A percentile compares a stretch with the other conserved stretches of the same genome.
phyloP scores from a whole-genome alignment of 352 stramenopile species.

The Globisporangium mamillatum region DNA sequence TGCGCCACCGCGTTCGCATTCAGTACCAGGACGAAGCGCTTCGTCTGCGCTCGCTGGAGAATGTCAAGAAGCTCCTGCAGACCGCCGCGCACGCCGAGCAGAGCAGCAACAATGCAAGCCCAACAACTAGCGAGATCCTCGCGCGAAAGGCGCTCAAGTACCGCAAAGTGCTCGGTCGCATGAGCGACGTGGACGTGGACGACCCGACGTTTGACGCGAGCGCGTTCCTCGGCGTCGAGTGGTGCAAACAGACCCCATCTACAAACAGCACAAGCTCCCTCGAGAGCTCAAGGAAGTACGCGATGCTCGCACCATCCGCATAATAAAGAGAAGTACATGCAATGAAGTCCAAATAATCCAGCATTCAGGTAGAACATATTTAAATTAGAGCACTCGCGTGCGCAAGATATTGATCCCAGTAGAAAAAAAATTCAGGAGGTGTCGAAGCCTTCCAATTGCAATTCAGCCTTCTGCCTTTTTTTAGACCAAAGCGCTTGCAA shows the following conservation, averaged over 20 bases:
- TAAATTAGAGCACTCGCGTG: too few species aligned
- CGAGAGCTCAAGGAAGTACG: not conserved
- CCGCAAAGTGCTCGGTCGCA: constrained; percentile 12
- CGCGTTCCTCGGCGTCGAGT: constrained; percentile 14
- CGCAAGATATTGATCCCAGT: too few species aligned
- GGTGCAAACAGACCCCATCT: constrained; percentile 3
- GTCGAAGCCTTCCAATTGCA: too few species aligned
- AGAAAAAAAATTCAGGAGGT: too few species aligned
- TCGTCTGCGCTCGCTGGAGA: constrained; percentile 30
- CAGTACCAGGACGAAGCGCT: constrained; percentile 43
- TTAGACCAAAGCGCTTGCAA: too few species aligned
- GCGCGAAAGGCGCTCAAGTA: constrained; percentile 20
- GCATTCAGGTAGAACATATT: too few species aligned
- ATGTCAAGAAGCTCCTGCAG: constrained; percentile 31
- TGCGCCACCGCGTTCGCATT: constrained; percentile 17
- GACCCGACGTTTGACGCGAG: constrained; percentile 12
- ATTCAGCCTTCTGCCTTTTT: too few species aligned
- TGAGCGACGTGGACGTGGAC: constrained; percentile 8
- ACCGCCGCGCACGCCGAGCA: constrained; percentile 17
- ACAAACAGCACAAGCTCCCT: too few species aligned
- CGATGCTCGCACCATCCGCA: not conserved
- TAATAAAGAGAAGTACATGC: not conserved
- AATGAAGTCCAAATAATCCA: too few species aligned
- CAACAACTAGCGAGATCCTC: constrained; percentile 12
- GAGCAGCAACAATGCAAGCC: not conserved